These are phyloP conservation scores for Chionographis japonica DNA, from an alignment of 106 monocot genomes.

Conservation along the genomic window DNA sequence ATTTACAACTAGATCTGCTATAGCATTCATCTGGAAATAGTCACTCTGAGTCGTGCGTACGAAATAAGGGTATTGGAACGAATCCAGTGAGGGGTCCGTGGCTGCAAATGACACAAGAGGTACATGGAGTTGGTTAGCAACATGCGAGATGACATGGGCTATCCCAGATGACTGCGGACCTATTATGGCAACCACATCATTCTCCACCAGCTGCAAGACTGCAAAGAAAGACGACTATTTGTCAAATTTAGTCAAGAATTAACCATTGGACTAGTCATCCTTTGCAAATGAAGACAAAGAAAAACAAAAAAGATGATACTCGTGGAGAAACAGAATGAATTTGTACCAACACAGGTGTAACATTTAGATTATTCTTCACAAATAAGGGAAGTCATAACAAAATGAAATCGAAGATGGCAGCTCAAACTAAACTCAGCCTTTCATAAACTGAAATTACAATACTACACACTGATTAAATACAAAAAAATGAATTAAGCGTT, in stretches of 20 bases:
- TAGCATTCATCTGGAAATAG: conserved; percentile 41
- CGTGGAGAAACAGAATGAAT: too few relatives aligned
- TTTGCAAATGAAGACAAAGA: too few relatives aligned
- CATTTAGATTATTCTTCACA: too few relatives aligned
- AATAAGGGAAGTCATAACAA: too few relatives aligned
- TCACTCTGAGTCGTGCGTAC: conserved; percentile 27
- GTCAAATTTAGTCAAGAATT: not conserved
- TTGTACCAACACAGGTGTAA: too few relatives aligned
- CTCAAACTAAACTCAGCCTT: too few relatives aligned
- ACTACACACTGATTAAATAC: too few relatives aligned
- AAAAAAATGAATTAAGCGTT: too few relatives aligned
- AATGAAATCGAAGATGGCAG: too few relatives aligned
- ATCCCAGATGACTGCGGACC: conserved; percentile 45
- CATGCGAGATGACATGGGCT: conserved; percentile 37
- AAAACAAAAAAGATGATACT: too few relatives aligned
- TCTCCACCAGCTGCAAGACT: conserved; percentile 41
- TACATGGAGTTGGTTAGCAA: conserved; percentile 34
- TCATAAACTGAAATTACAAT: too few relatives aligned
- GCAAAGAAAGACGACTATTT: not conserved
- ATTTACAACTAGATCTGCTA: conserved; percentile 26
- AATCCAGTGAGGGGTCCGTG: conserved; percentile 37
- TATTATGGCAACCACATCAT: conserved; percentile 34
- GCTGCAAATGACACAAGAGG: conserved; percentile 44
- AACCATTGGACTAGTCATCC: too few relatives aligned
- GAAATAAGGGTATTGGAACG: conserved; percentile 36